Evolutionary conservation across 495 filamentous ascomycete genomes (phyloP), one percentile per base, ranked within the genome.

Genomic region (Penicillium robsamsonii): DNA sequence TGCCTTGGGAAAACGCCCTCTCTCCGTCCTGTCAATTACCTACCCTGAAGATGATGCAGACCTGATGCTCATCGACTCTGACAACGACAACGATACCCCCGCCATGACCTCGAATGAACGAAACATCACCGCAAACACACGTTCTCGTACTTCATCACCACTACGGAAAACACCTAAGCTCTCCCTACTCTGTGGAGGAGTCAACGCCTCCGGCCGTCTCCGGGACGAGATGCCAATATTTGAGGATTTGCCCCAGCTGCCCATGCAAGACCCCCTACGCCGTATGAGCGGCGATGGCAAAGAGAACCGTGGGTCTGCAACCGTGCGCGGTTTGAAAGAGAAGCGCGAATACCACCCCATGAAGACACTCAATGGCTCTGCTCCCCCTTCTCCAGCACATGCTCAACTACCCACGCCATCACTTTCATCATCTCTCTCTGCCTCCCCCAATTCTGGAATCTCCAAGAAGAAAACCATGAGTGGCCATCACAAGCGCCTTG

Each of bases 111-210:
- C 77, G 0, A 54, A 54, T 20, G 74, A 77, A 35, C 60, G 70
- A 55, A 80, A 79, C 44, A 76, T 79, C 43, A 62, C 66, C 18
- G 75, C 73, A 12, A 79, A 77, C 31, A 56, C 27, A 27, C 43
- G 31, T 52, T 46, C 45, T n/a, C 54, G 48, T 35, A 55, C 53
- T 56, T 46, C 52, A 24, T 54, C 52, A 24, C 52, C 52, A 6
- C 33, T 46, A 12, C 52, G 52, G 20, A 74, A 72, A 59, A 70
- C 66, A 1, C 65, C 66, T 8, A 74, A 71, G 52, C 64, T 75
- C 31, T 66, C 67, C 13, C 52, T 66, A 29, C 53, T 59, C 5
- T 65, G 57, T 46, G 64, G 62, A 25, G 59, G 63, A 15, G 46
- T 55, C 22, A 72, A 69, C 50, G 55, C 61, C 13, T 67, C 65